Conservation (phyloP, 495 filamentous ascomycete genomes). For the Lophiostoma macrostomum region DNA sequence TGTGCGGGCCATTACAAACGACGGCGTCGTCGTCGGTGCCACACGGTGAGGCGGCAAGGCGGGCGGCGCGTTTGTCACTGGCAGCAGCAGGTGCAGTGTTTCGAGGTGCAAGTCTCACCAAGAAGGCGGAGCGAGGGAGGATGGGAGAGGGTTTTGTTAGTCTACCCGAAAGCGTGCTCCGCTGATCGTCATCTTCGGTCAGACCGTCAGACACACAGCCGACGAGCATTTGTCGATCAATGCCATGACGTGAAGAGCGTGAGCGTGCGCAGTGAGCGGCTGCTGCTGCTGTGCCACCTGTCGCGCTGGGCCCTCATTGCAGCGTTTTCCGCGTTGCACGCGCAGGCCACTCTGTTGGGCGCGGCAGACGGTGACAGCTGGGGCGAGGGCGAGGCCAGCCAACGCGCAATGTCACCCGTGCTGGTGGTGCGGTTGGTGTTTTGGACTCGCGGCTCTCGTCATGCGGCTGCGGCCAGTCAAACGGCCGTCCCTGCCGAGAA, state of each 20-base stretch:
- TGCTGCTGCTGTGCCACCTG: not conserved
- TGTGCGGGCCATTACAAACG: slow-evolving; percentile 13
- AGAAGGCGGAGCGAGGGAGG: not conserved
- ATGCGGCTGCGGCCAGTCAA: not conserved
- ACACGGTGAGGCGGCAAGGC: slow-evolving; percentile 4
- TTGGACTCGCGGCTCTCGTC: slow-evolving; percentile 18
- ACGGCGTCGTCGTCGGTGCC: slow-evolving; percentile 7
- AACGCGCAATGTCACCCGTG: not conserved
- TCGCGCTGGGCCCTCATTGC: not conserved
- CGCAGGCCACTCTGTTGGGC: no score
- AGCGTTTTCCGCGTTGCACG: not conserved
- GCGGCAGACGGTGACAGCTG: not conserved
- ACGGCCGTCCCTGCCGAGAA: not conserved
- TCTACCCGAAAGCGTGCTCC: slow-evolving; percentile 7
- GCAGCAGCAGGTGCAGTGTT: not conserved
- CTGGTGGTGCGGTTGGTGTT: slow-evolving; percentile 20
- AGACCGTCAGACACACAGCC: not conserved
- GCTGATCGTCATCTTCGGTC: slow-evolving; percentile 27
- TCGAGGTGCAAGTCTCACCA: slow-evolving; percentile 17
- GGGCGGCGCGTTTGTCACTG: not conserved
- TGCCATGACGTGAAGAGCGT: not conserved
- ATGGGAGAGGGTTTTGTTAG: not conserved
- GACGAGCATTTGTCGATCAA: slow-evolving; percentile 10
- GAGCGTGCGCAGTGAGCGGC: not conserved
- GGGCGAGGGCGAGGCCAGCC: not conserved